These are phyloP conservation scores for Glarea lozoyensis DNA, from an alignment of 495 filamentous ascomycete species.

Conservation along the genomic window DNA sequence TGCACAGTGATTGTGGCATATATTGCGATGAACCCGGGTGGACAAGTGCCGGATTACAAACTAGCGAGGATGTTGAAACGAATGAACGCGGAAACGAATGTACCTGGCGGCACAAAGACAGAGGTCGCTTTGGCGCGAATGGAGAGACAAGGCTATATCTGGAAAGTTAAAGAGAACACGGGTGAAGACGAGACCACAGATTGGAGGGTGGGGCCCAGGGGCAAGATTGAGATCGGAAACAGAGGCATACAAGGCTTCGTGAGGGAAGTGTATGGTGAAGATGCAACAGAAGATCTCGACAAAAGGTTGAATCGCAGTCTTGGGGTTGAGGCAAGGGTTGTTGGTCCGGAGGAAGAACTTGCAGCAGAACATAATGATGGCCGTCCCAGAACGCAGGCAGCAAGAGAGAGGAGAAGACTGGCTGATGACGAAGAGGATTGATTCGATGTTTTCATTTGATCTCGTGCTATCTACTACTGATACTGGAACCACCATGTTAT, in stretches of 20 bases:
- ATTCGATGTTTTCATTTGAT: neutral
- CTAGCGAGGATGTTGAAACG: constrained; percentile 64
- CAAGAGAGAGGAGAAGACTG: constrained; percentile 8
- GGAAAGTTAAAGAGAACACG: constrained; percentile 57
- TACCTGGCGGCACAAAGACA: constrained; percentile 67
- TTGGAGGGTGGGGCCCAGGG: constrained; percentile 73
- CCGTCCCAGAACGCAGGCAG: constrained; percentile 9
- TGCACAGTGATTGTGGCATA: constrained; percentile 72
- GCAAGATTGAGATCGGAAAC: constrained; percentile 76
- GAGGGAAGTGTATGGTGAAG: constrained; percentile 43
- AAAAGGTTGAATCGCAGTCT: constrained; percentile 44
- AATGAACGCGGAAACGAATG: constrained; percentile 66
- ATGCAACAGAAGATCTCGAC: constrained; percentile 39
- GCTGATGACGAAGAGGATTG: constrained; percentile 19
- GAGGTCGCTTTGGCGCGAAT: constrained; percentile 67
- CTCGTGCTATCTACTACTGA: no score
- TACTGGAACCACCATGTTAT: no score
- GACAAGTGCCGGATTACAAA: constrained; percentile 63
- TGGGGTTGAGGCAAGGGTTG: constrained; percentile 30
- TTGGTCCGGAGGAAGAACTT: constrained; percentile 27
- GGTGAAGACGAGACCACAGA: constrained; percentile 66
- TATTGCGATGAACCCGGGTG: constrained; percentile 58
- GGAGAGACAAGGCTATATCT: constrained; percentile 73
- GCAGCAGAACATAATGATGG: constrained; percentile 17
- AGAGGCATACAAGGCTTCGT: constrained; percentile 64